Evolutionary conservation across 768 basidiomycete genomes (phyloP), one percentile per base, ranked within the genome.

Genomic region (Xerocomellus chrysenteron): DNA sequence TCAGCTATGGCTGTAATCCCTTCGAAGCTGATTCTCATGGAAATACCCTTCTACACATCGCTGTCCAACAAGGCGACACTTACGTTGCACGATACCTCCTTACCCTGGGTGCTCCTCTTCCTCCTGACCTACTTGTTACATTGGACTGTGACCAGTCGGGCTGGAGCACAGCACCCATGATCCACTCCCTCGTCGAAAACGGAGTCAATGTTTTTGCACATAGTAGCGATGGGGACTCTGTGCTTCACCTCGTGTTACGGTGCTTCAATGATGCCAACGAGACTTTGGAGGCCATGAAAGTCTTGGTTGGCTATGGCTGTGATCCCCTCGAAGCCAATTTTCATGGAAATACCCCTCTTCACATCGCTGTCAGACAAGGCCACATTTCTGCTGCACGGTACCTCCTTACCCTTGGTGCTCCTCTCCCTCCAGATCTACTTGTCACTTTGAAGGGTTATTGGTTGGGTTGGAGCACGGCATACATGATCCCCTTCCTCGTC

Each of bases 91-190:
- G 21, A 21, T 21, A 21, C 21, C 21, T 21, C 21, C 21, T 21
- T 21, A 21, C 21, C 21, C 21, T 21, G 21, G 21, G 21, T 21
- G 21, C 21, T 4, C 13, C 7, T 5, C 16, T 39, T 14, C 52
- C 24, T 26, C 13, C 35, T 11, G 44, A 45, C 9, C 9, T 46
- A 2, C 43, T 52, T 16, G 37, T 30, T 8, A 28, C n/a, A 28
- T 39, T 4, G 21, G 1, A 24, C 2, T 2, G 1, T 19, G 8
- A 14, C 13, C 13, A 4, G 19, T 6, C 2, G 12, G 0, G 5
- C 5, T 26, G 17, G 8, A 1, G 1, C 11, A 30, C 30, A 11
- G 39, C 19, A 32, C 19, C 8, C 5, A 21, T 36, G 33, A 19
- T 51, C 10, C 51, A 0, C 13, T 33, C 21, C 4, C 30, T 56